Evolutionary conservation across 1,284 basidiomycete species (phyloP).

Genomic region (Singerocomus inundabilis): DNA sequence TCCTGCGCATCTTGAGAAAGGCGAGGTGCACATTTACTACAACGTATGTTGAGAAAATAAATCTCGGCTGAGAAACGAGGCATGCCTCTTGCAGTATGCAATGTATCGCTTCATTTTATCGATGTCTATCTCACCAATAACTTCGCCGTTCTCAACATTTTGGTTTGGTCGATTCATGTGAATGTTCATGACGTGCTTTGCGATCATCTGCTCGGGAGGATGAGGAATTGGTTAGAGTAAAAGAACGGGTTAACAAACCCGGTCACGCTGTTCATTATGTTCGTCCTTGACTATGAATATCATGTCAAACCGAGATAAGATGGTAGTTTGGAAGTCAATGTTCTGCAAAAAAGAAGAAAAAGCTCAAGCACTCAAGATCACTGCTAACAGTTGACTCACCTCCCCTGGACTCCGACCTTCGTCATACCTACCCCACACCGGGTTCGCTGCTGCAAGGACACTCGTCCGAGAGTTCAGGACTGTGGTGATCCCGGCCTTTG

Average conservation of each 20-base stretch:
- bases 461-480: constrained; percentile 96
- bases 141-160: constrained; percentile 58
- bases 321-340: constrained; percentile 98
- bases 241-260: constrained; percentile 46
- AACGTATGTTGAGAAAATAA: constrained; percentile 1
- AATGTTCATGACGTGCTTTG: constrained; percentile 97
- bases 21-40: constrained; percentile 92
- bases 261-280: constrained; percentile 93
- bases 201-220: constrained; percentile 69
- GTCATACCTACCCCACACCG: constrained; percentile 97
- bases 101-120: constrained; percentile 99
- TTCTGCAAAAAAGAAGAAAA: constrained; percentile 52
- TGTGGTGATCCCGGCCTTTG: constrained; percentile 99
- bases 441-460: constrained; percentile 97
- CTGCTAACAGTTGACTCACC: constrained; percentile 40
- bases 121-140: constrained; percentile 90
- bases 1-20: constrained; percentile 92
- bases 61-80: constrained; percentile 6
- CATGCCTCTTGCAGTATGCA: constrained; percentile 90
- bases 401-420: constrained; percentile 97
- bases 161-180: constrained; percentile 90
- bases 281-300: constrained; percentile 99
- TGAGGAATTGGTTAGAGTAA: not conserved
- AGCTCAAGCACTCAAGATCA: not conserved
- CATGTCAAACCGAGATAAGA: constrained; percentile 99